phyloP scores from a whole-genome alignment of 441 rosid genomes.

The Populus hybrid region DNA sequence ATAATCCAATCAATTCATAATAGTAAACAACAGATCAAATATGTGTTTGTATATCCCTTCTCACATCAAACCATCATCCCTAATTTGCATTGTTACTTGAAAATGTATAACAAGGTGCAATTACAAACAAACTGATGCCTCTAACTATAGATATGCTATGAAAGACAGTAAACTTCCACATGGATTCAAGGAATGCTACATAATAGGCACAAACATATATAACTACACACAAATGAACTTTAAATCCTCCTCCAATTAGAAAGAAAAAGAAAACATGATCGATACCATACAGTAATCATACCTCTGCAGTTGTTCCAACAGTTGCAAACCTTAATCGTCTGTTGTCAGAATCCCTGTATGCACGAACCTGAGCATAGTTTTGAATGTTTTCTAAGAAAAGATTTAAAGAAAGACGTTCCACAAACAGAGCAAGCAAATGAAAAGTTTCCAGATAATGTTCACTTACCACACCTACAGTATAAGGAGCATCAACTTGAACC shows the following conservation, averaged over 20 bases:
- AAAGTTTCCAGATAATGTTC: slow-evolving; percentile 7
- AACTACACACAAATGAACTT: background rate
- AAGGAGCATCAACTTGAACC: slow-evolving; percentile 64
- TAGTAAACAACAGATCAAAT: too few species aligned
- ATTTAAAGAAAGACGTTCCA: background rate
- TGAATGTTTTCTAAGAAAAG: slow-evolving; percentile 1
- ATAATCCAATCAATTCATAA: background rate
- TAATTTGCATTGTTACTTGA: background rate
- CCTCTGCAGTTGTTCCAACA: slow-evolving; percentile 92
- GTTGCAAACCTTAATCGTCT: slow-evolving; percentile 44
- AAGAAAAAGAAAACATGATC: background rate
- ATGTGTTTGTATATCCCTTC: background rate
- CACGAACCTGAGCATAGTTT: slow-evolving; percentile 52
- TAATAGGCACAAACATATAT: background rate
- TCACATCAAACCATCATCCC: background rate
- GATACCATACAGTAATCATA: slow-evolving; percentile 17
- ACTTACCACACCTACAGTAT: slow-evolving; percentile 87
- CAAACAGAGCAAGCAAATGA: background rate
- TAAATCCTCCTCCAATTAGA: slow-evolving; percentile 2
- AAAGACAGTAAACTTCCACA: background rate
- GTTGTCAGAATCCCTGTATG: slow-evolving; percentile 37
- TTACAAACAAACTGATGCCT: background rate
- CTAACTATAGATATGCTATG: background rate
- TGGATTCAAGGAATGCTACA: background rate
- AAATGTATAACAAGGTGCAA: background rate